Evolutionary conservation across 176 grass and related monocot genomes (phyloP).

Genomic region (Rhynchospora tenuis): DNA sequence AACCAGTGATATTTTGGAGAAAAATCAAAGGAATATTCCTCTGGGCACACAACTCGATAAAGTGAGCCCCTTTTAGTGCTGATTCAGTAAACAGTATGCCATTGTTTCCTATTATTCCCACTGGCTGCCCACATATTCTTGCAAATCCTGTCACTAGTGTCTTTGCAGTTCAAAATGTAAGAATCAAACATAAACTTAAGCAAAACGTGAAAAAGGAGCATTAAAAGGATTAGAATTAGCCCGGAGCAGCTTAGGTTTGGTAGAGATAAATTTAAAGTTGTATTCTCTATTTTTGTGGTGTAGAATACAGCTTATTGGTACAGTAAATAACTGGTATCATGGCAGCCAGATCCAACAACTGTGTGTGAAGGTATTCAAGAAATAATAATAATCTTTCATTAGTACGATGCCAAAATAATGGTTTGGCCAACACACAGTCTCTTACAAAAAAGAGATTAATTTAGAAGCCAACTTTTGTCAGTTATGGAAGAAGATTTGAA

Average conservation of each 20-base stretch:
- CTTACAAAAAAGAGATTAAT: background rate
- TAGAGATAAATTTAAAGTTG: background rate
- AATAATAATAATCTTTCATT: background rate
- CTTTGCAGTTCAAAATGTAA: slow-evolving; percentile 39
- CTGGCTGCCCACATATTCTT: slow-evolving; percentile 78
- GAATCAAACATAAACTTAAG: background rate
- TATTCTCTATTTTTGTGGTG: background rate
- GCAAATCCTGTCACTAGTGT: slow-evolving; percentile 95
- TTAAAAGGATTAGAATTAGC: background rate
- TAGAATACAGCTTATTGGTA: background rate
- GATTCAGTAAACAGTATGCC: slow-evolving; percentile 97
- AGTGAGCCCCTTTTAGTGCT: slow-evolving; percentile 87
- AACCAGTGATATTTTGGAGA: slow-evolving; percentile 98
- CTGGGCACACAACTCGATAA: slow-evolving; percentile 92
- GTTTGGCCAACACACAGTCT: background rate
- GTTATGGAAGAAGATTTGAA: background rate
- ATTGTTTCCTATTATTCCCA: slow-evolving; percentile 98
- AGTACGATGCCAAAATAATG: background rate
- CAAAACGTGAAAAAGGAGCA: background rate
- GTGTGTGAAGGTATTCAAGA: background rate
- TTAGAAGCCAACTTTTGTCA: background rate
- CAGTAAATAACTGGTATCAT: background rate
- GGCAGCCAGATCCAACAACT: background rate
- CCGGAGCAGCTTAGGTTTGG: background rate
- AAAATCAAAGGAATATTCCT: slow-evolving; percentile 98